phyloP scores from a whole-genome alignment of 768 basidiomycete species.

The Mycena olivaceomarginata region DNA sequence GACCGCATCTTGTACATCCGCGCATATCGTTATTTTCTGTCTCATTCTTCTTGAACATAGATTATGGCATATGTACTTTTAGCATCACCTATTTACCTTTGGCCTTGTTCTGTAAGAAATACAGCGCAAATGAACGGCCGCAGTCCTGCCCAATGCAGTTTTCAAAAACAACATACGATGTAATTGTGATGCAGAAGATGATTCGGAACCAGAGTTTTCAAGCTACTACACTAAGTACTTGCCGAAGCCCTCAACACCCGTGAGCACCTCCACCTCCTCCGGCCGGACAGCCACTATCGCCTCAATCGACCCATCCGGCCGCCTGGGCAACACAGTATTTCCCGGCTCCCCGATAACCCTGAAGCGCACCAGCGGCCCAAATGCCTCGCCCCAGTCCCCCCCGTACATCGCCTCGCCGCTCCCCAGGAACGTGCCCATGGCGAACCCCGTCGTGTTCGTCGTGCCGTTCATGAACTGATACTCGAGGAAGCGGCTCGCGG shows the following conservation, averaged over 20 bases:
- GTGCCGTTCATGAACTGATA: slow-evolving; percentile 28
- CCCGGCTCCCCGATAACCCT: slow-evolving; percentile 13
- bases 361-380: slow-evolving; percentile 20
- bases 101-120: slow-evolving; percentile 11
- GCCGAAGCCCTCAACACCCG: slow-evolving; percentile 36
- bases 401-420: slow-evolving; percentile 8
- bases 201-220: too few relatives aligned
- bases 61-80: slow-evolving; percentile 27
- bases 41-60: slow-evolving; percentile 10
- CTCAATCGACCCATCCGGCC: slow-evolving; percentile 21
- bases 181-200: too few relatives aligned
- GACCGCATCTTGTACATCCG: slow-evolving; percentile 40
- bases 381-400: slow-evolving; percentile 19
- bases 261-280: slow-evolving; percentile 17
- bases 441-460: background rate
- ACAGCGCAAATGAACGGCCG: background rate
- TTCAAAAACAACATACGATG: too few relatives aligned
- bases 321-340: slow-evolving; percentile 16
- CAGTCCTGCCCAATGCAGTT: background rate
- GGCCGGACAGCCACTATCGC: background rate
- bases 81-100: slow-evolving; percentile 9
- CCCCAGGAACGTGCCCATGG: slow-evolving; percentile 22
- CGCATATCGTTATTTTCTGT: slow-evolving; percentile 28
- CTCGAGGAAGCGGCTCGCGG: slow-evolving; percentile 7
- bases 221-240: slow-evolving; percentile 12